These are phyloP conservation scores for Hirschioporus abietinus DNA, from an alignment of 768 basidiomycete genomes.

Conservation along the genomic window DNA sequence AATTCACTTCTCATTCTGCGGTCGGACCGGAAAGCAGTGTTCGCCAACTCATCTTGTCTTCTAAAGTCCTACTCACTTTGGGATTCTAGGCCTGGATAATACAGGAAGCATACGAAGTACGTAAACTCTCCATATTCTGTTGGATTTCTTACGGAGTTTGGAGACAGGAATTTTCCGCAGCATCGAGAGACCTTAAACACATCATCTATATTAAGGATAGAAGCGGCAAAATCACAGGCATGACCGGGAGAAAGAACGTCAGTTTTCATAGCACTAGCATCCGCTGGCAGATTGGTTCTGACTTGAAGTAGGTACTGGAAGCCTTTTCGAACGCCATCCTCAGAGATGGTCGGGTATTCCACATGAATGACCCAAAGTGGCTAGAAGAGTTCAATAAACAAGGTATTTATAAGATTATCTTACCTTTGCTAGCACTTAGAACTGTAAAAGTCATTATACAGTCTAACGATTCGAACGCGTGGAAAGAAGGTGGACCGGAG, in stretches of 20 bases:
- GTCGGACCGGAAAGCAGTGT: constrained; percentile 13
- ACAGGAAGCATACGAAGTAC: constrained; percentile 13
- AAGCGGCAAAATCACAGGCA: not conserved
- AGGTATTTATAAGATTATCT: constrained; percentile 20
- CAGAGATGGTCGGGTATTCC: constrained; percentile 34
- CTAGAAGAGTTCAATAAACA: constrained; percentile 32
- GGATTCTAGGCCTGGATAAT: constrained; percentile 20
- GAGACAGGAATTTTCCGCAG: not conserved
- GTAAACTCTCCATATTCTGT: not conserved
- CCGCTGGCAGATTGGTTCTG: not conserved
- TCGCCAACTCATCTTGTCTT: constrained; percentile 8
- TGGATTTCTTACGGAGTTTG: not conserved
- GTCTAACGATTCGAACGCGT: constrained; percentile 22
- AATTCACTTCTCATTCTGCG: constrained; percentile 8
- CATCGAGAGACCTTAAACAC: constrained; percentile 15
- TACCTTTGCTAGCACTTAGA: constrained; percentile 1
- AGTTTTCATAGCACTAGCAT: not conserved
- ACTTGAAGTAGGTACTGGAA: constrained; percentile 22
- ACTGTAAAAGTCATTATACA: constrained; percentile 28
- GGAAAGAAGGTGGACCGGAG: constrained; percentile 29
- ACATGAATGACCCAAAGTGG: constrained; percentile 28
- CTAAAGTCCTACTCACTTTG: not conserved
- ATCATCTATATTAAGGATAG: constrained; percentile 15
- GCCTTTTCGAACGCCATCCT: constrained; percentile 33
- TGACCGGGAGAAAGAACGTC: constrained; percentile 4